Evolutionary conservation across 495 filamentous ascomycete species (phyloP).

Genomic region (Aspergillus coremiiformis): DNA sequence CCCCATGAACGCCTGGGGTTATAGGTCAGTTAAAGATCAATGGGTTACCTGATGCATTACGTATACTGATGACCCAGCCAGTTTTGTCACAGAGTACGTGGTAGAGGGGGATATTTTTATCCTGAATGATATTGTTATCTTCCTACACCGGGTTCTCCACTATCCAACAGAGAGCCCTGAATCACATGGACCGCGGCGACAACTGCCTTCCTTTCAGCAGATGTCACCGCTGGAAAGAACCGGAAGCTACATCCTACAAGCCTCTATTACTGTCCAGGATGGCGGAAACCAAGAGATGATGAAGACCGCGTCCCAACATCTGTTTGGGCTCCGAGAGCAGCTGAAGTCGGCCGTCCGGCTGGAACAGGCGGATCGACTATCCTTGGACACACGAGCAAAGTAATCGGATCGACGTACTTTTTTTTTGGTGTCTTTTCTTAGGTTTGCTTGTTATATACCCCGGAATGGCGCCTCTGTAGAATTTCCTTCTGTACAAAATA

Average conservation of each 20-base stretch:
- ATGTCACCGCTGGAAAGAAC: conserved; percentile 39
- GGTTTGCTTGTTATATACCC: conserved; percentile 16
- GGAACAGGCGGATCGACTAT: conserved; percentile 54
- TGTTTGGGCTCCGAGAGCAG: conserved; percentile 52
- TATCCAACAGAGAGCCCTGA: conserved; percentile 25
- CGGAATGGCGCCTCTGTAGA: neutral
- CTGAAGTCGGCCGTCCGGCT: conserved; percentile 60
- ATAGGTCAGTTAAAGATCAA: conserved; percentile 30
- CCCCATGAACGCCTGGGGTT: conserved; percentile 47
- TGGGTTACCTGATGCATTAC: conserved; percentile 10
- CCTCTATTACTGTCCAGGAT: conserved; percentile 42
- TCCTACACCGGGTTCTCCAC: conserved; percentile 41
- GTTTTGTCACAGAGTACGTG: conserved; percentile 43
- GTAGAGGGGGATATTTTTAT: conserved; percentile 44
- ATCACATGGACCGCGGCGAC: conserved; percentile 22
- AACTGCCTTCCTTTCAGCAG: conserved; percentile 28
- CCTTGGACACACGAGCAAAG: conserved; percentile 58
- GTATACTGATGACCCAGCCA: conserved; percentile 18
- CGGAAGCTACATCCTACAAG: conserved; percentile 46
- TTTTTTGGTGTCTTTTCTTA: neutral
- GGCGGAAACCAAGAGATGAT: conserved; percentile 47
- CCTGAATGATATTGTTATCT: conserved; percentile 40
- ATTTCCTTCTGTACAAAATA: neutral
- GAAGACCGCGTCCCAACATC: conserved; percentile 49
- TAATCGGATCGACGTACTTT: conserved; percentile 13